These are phyloP conservation scores for Colletotrichum abscissum DNA, from an alignment of 2,329 filamentous ascomycete genomes.

Conservation along the genomic window DNA sequence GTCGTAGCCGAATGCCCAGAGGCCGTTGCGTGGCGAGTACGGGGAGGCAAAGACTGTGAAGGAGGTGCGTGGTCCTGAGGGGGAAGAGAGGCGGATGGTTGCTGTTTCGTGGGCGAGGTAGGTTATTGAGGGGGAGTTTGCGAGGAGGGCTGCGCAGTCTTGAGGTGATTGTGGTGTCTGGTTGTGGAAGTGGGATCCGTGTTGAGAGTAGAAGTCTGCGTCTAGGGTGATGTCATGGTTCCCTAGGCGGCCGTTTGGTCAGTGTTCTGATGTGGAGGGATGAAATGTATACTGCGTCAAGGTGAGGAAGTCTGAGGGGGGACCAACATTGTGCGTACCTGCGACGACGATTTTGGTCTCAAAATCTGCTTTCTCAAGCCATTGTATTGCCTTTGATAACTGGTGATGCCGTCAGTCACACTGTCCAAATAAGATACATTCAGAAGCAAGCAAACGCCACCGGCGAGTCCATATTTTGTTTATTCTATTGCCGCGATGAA, in stretches of 20 bases:
- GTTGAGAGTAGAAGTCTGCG: slow-evolving; percentile 65
- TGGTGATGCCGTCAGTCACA: slow-evolving; percentile 33
- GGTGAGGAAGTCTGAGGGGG: neutral
- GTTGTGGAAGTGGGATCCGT: slow-evolving; percentile 67
- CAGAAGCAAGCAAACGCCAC: neutral
- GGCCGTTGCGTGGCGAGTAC: slow-evolving; percentile 65
- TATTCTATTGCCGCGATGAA: slow-evolving; percentile 10
- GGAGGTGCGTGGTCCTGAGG: slow-evolving; percentile 65
- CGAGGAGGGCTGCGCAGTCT: slow-evolving; percentile 66
- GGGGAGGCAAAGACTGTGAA: slow-evolving; percentile 81
- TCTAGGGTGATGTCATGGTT: slow-evolving; percentile 84
- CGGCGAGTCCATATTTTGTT: neutral
- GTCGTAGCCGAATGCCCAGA: slow-evolving; percentile 77
- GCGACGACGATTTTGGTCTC: slow-evolving; percentile 78
- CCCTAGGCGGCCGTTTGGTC: slow-evolving; percentile 55
- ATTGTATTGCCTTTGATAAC: slow-evolving; percentile 71
- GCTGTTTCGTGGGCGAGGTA: slow-evolving; percentile 72
- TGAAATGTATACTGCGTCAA: neutral
- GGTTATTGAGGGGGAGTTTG: slow-evolving; percentile 65
- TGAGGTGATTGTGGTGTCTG: slow-evolving; percentile 62
- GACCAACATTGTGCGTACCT: slow-evolving; percentile 53
- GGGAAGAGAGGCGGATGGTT: slow-evolving; percentile 64
- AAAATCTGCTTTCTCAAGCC: slow-evolving; percentile 76
- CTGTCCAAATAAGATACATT: neutral
- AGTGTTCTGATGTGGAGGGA: neutral